Evolutionary conservation across 331 rosid genomes (phyloP).

Genomic region (Malus hybrid): DNA sequence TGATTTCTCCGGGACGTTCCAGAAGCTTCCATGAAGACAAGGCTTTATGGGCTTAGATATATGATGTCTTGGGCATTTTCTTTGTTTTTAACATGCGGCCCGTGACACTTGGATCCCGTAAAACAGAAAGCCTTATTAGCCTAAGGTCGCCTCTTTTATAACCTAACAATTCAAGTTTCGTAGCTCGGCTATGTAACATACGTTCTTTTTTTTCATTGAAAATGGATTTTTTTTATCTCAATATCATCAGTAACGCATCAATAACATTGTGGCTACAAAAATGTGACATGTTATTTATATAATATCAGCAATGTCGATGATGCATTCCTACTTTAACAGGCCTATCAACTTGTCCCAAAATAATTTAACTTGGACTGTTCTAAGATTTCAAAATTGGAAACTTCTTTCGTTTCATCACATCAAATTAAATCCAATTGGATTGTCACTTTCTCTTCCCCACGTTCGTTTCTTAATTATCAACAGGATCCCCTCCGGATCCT

Average conservation of each 20-base stretch:
- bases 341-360: neutral
- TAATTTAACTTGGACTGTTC: too few species aligned
- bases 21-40: too few species aligned
- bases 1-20: too few species aligned
- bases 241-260: neutral
- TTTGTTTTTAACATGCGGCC: too few species aligned
- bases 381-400: neutral
- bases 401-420: too few species aligned
- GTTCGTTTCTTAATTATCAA: neutral
- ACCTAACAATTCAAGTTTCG: neutral
- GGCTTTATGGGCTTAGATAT: too few species aligned
- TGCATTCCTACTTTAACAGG: neutral
- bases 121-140: too few species aligned
- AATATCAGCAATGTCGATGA: neutral
- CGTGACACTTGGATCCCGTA: too few species aligned
- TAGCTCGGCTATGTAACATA: neutral
- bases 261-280: too few species aligned
- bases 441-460: neutral
- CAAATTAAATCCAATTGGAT: neutral
- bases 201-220: too few species aligned
- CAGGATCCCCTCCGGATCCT: accelerated
- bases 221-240: neutral
- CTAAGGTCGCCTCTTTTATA: accelerated
- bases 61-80: too few species aligned
- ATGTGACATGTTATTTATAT: neutral